Percentiles rank a stretch among this genome's conserved stretches.
Conservation (phyloP, 345 rosid species). For the Citrus reticulata region DNA sequence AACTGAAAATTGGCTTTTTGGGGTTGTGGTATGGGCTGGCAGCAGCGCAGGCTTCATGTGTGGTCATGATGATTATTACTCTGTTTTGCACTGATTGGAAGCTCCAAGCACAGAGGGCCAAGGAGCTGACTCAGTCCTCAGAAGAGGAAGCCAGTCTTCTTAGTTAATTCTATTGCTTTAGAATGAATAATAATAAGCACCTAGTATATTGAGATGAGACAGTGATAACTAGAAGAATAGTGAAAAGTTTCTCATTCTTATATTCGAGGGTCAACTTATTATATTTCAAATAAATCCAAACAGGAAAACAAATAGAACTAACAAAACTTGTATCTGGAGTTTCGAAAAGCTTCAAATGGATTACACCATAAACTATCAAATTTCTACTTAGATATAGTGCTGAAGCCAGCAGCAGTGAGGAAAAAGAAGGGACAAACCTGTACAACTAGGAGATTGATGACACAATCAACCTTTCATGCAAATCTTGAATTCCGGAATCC, state of each 20-base stretch:
- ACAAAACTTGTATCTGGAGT: background rate
- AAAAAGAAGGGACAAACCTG: background rate
- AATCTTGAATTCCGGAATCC: background rate
- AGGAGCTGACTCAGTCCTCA: constrained; percentile 18
- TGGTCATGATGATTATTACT: constrained; percentile 28
- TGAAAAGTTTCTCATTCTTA: background rate
- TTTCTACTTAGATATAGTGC: background rate
- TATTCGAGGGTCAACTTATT: background rate
- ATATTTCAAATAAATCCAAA: background rate
- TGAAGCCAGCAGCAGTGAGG: background rate
- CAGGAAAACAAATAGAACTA: background rate
- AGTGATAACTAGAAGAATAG: background rate
- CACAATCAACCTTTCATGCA: background rate
- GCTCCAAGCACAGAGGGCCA: constrained; percentile 25
- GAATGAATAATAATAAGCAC: background rate
- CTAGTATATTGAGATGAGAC: background rate
- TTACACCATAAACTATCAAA: background rate
- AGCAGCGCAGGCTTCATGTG: constrained; percentile 34
- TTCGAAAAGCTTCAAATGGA: background rate
- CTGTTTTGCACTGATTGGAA: constrained; percentile 32
- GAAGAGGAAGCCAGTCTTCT: constrained; percentile 19
- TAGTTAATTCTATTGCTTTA: background rate
- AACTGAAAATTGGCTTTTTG: constrained; percentile 8
- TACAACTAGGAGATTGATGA: background rate
- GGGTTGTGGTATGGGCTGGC: constrained; percentile 29